phyloP scores from a whole-genome alignment of 805 yeast genomes.

The Kazachstania viticola region DNA sequence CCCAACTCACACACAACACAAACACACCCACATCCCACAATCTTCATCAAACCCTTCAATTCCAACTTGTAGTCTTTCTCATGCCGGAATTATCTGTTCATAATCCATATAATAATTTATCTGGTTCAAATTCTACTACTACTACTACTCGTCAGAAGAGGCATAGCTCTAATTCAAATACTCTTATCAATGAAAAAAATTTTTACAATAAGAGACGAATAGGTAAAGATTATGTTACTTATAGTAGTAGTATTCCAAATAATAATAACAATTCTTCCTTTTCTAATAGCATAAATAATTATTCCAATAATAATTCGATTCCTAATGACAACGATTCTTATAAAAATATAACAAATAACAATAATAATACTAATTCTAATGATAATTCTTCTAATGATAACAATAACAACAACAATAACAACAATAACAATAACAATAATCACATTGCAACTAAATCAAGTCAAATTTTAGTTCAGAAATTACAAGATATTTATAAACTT shows the following conservation, averaged over 20 bases:
- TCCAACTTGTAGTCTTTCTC: too few relatives aligned
- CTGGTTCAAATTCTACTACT: background rate
- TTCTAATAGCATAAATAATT: constrained; percentile 3
- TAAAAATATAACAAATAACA: constrained; percentile 5
- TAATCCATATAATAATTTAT: constrained; percentile 1
- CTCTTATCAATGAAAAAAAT: constrained; percentile 6
- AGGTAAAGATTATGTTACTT: constrained; percentile 5
- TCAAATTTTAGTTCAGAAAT: constrained; percentile 48
- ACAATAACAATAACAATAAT: constrained; percentile 12
- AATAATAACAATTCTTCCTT: background rate
- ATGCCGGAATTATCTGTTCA: constrained; percentile 4
- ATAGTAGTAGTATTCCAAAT: constrained; percentile 1
- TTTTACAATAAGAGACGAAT: constrained; percentile 19
- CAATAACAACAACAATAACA: constrained; percentile 12
- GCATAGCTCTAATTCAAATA: constrained; percentile 15
- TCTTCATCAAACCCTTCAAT: too few relatives aligned
- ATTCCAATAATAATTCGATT: constrained; percentile 1
- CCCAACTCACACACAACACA: too few relatives aligned
- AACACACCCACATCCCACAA: too few relatives aligned
- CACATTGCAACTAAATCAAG: constrained; percentile 23
- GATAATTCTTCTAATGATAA: constrained; percentile 7
- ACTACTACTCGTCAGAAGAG: constrained; percentile 14
- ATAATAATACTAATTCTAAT: constrained; percentile 7
- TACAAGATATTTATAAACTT: constrained; percentile 63
- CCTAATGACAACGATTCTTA: constrained; percentile 4